Evolutionary conservation across 805 yeast species (phyloP), one percentile per base, ranked within the genome.

Genomic region (Trichomonascus vanleenenianus): DNA sequence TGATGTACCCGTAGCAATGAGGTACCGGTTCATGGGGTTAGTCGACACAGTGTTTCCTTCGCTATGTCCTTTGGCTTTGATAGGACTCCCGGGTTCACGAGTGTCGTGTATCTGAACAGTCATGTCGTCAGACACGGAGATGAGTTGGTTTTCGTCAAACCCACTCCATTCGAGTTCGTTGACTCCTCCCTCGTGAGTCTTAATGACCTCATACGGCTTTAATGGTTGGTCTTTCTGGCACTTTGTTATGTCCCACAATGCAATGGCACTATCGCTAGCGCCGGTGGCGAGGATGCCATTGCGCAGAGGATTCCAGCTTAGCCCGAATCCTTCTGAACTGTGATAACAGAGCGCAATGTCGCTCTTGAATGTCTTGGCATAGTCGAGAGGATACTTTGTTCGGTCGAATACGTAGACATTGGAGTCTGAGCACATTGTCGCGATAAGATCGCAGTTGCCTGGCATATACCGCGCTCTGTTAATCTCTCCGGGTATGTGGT

Each of bases 381-480:
- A 71, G 36, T 63, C 66, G 10, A 72, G 66, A 1, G 87, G 73
- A 60, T 86, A 95, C 59, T 85, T 87, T 0, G 97, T 88, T 54
- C 93, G 72, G 61, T 89, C 95, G 62, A 81, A 85, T 3, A 89
- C 64, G 43, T 73, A 76, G 10, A 82, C 68, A 11, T 73, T 67
- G 1, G 96, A 96, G 30, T 66, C 60, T 36, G 82, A 77, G 37
- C 84, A 78, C 8, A 80, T 76, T 15, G 87, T 75, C 1, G 89
- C 86, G 3, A 89, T 71, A 3, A 89, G 57, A 56, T 88, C 93
- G 1, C 93, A 93, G 56, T 89, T 89, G 53, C 83, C 91, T 0
- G 96, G 95, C 79, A 85, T 76, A 56, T 75, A 77, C 32, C 82
- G 70, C 0, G 84, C 80, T 50, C 76, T 74, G 58, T 86, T 85